Base-by-base conservation (phyloP, 2,329 filamentous ascomycete genomes). In the Myriosclerotinia scirpicola region DNA sequence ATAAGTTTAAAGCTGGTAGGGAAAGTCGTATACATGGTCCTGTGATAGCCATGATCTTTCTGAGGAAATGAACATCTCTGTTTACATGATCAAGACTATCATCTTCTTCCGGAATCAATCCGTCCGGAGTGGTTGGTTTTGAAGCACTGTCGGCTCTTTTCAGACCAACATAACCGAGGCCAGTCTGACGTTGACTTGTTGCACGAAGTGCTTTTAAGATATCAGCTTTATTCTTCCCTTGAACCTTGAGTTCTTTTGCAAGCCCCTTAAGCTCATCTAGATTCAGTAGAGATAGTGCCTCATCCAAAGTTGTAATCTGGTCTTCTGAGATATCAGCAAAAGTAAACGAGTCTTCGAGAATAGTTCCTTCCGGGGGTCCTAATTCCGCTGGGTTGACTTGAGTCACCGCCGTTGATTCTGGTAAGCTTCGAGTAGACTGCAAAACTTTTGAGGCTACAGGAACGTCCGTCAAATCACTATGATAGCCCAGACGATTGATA, bases 1-100 rank as follows among this genome's bases (percentile, higher is more conserved):
- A 99, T 0, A 99, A 84, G 73, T 88, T 92, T 69, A 93, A 85
- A 0, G 89, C 84, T 0, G 85, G 79, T 0, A 89, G 79, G 0
- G 92, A 92, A 15, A 99, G 84, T 48, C 94, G 85, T 68, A 98
- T 89, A 71, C 93, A 97, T 17, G 92, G 87, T 0, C 95, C 95
- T 0, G 91, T 90, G 67, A 88, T 87, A 40, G 84, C 83, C 71
- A 93, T 78, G 53, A 97, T 94, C 77, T 92, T 96, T 59, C 83
- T 81, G 1, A 92, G 79, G 71, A 94, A 95, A 77, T 95, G 87
- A 11, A 82, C 81, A 75, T 92, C 89, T 70, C 91, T 84, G 72
- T 91, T 93, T 62, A 78, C 70, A 59, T 75, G 64, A 79, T 17
- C 79, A 78, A 1, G 84, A 85, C 14, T 79, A 78, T 50, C 86